Base-by-base conservation (phyloP, 768 basidiomycete species). In the Suillus hirtellus region DNA sequence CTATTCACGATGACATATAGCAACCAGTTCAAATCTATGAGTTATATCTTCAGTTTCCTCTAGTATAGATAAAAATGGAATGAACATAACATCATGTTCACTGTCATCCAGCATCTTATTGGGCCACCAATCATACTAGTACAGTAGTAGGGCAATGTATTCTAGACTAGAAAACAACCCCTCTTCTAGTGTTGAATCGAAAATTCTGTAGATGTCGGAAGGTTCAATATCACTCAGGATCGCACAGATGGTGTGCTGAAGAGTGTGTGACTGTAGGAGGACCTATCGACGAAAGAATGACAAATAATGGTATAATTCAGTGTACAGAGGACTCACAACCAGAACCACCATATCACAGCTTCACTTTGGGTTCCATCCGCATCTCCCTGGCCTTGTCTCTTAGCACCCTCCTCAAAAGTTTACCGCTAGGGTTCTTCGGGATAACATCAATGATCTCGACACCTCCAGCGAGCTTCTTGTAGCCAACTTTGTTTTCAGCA, bases 361-460 rank as follows among this genome's bases (percentile, higher is more conserved):
- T 78, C 46, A 72, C 70, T 46, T 61, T 67, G 0, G 54, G 31
- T 10, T 50, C 63, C 19, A 17, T 11, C 40, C 37, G 66, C 60
- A 61, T 15, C 35, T 37, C 63, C 50, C 77, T 80, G 1, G 85
- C 87, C 64, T 76, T 69, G 34, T 86, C 85, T 40, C 86, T 76
- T 27, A 89, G 72, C 11, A 87, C 73, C 34, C 86, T 82, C 54
- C 84, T 72, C 35, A 87, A 80, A 55, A 87, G 79, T 71, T 89
- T 89, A n/a, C 89, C 89, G 31, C 86, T 87, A 1, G 88, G 85
- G 67, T 87, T 89, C 79, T 87, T 89, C 2, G 89, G 89, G 44
- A 90, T 83, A 1, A 70, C 73, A 53, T 88, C 83, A 31, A 88
- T 78, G 62, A 89, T 84, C 66, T 86, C 84, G 6, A 90, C 79